Evolutionary conservation across 2,329 filamentous ascomycete genomes (phyloP).

Genomic region (Purpureocillium lavendulum): DNA sequence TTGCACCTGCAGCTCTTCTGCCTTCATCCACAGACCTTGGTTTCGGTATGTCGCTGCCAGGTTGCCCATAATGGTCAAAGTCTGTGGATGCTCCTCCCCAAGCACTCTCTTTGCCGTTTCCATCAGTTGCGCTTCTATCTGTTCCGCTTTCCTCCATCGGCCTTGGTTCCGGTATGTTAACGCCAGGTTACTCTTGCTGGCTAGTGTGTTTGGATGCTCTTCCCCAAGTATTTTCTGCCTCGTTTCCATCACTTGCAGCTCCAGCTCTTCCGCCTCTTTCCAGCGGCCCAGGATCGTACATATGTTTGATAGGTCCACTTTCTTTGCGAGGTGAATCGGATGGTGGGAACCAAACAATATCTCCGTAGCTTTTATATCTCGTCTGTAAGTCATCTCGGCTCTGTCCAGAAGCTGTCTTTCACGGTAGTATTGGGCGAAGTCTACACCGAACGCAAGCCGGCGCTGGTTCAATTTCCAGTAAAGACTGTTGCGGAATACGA

Average conservation of each 20-base stretch:
- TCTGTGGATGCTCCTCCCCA: not conserved
- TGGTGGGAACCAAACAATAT: too few species aligned
- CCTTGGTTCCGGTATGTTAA: not conserved
- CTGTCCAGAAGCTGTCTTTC: too few species aligned
- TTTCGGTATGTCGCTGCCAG: not conserved
- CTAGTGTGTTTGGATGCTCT: not conserved
- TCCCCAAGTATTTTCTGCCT: not conserved
- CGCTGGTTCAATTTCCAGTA: too few species aligned
- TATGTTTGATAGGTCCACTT: too few species aligned
- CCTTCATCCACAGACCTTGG: not conserved
- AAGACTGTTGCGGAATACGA: too few species aligned
- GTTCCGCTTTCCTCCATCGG: not conserved
- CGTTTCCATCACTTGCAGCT: not conserved
- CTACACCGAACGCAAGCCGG: too few species aligned
- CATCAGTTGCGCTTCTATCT: not conserved
- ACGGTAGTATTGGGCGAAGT: too few species aligned
- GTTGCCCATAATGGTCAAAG: not conserved
- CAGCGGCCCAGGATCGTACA: slow-evolving; percentile 2
- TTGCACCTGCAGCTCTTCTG: not conserved
- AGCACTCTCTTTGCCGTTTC: not conserved
- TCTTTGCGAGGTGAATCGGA: too few species aligned
- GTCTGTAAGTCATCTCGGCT: too few species aligned
- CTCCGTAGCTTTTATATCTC: too few species aligned
- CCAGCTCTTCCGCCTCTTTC: slow-evolving; percentile 1
- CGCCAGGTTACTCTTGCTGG: not conserved